A percentile compares a stretch with the other conserved stretches of the same genome.
Conservation (phyloP, 805 yeast species). For the Candida methanosorbosa region DNA sequence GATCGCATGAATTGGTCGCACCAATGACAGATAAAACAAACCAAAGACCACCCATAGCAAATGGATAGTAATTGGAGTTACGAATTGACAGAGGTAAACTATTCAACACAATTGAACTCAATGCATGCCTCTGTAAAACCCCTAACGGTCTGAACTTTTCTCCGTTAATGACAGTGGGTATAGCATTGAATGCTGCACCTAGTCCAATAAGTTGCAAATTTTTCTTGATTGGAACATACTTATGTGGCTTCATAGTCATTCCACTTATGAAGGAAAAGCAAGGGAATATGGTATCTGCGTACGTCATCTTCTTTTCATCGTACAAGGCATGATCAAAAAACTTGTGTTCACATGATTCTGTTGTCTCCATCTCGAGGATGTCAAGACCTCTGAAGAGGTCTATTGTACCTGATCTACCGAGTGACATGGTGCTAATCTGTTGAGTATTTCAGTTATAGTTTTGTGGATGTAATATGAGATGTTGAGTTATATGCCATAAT, state of each 20-base stretch:
- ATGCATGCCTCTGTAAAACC: constrained; percentile 14
- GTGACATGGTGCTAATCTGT: too few species aligned
- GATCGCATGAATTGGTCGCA: constrained; percentile 15
- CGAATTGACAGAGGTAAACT: constrained; percentile 2
- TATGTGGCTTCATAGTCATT: constrained; percentile 2
- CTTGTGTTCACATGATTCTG: constrained; percentile 9
- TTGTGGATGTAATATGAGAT: too few species aligned
- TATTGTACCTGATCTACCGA: constrained; percentile 4
- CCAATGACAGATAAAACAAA: constrained; percentile 12
- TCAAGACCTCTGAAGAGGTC: constrained; percentile 10
- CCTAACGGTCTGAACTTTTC: constrained; percentile 10
- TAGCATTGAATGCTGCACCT: constrained; percentile 9
- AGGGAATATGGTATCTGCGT: constrained; percentile 15
- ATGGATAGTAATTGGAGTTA: constrained; percentile 2
- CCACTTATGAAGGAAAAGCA: constrained; percentile 12
- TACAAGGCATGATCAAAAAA: constrained; percentile 12
- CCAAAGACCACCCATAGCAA: constrained; percentile 18
- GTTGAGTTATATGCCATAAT: too few species aligned
- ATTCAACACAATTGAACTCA: constrained; percentile 9
- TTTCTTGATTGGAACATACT: constrained; percentile 5
- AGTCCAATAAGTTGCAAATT: constrained; percentile 10
- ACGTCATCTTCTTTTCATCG: constrained; percentile 8
- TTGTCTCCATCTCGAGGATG: constrained; percentile 12
- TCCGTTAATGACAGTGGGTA: constrained; percentile 6
- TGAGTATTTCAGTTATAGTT: too few species aligned